phyloP scores from a whole-genome alignment of 495 filamentous ascomycete genomes.

The Hyaloscypha bicolor region DNA sequence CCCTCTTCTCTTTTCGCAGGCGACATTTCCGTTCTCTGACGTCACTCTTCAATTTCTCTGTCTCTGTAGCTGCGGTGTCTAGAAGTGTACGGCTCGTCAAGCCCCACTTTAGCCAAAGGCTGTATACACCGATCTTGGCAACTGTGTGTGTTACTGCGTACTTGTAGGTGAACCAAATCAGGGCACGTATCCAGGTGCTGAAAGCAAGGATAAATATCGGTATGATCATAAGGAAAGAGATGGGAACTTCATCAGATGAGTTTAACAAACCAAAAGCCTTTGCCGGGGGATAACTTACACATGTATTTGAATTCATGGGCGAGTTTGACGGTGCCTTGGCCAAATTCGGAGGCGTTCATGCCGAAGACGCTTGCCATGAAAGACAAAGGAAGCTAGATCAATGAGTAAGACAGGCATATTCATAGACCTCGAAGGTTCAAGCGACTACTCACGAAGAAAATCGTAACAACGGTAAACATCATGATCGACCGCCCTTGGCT shows the following conservation, averaged over 20 bases:
- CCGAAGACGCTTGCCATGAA: constrained; percentile 21
- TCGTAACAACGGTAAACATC: constrained; percentile 24
- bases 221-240: constrained; percentile 8
- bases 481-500: constrained; percentile 19
- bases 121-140: constrained; percentile 1
- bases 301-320: background rate
- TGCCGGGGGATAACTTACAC: background rate
- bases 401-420: background rate
- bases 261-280: background rate
- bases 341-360: constrained; percentile 13
- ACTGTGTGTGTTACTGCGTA: constrained; percentile 1
- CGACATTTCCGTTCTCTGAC: background rate
- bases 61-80: background rate
- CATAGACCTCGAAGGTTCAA: background rate
- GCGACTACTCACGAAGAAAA: constrained; percentile 11
- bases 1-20: background rate
- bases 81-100: constrained; percentile 5
- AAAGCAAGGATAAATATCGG: constrained; percentile 12
- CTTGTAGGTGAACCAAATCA: constrained; percentile 9
- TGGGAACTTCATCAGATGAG: background rate
- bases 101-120: constrained; percentile 6
- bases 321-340: constrained; percentile 1
- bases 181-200: constrained; percentile 11
- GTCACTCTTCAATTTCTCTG: background rate
- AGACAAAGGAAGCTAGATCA: constrained; percentile 12